Base-by-base conservation (phyloP, 1,139 yeast genomes). In the Waltiozyma sp. region DNA sequence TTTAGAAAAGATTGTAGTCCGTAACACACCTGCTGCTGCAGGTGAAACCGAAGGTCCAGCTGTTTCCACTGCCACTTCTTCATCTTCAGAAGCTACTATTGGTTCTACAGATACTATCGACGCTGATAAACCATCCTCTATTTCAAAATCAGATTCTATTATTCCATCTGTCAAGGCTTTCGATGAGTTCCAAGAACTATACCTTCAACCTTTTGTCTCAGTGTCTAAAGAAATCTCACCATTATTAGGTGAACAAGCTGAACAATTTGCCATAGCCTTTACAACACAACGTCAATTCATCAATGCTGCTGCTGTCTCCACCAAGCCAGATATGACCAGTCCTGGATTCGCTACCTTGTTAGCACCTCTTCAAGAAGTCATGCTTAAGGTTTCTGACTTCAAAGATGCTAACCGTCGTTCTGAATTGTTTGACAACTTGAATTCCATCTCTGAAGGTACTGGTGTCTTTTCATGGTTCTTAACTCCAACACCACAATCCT, bases 381-480 rank as follows among this genome's bases (percentile, higher is more conserved):
- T 88, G 39, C 72, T 69, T 49, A 65, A 69, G 40, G 76, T 86
- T 50, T 73, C 72, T 47, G 72, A 70, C 33, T 58, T 84, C 53
- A 85, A 89, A 56, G 97, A 91, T 52, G 65, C 69, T 36, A 83
- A 85, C 60, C 77, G 96, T 51, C 70, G 72, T 38, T 80, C 86
- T 19, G 70, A 73, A 48, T 72, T 66, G 51, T 73, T 70, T 59
- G 77, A 85, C 57, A 88, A 85, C 58, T 72, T 91, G 60, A 86
- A 82, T 53, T 76, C 96, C 2, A 70, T 93, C 41, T 76, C 89
- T 36, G 97, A 91, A 60, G 96, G 96, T 41, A 77, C 85, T 8
- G 89, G 95, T 6, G 87, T 86, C 4, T 69, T 89, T 48, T 94
- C 95, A 18, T 93, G 99, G 99, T 75, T 89, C 49, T 77, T 85